Conservation (phyloP, 306 rosid species). For the Comarum palustre region DNA sequence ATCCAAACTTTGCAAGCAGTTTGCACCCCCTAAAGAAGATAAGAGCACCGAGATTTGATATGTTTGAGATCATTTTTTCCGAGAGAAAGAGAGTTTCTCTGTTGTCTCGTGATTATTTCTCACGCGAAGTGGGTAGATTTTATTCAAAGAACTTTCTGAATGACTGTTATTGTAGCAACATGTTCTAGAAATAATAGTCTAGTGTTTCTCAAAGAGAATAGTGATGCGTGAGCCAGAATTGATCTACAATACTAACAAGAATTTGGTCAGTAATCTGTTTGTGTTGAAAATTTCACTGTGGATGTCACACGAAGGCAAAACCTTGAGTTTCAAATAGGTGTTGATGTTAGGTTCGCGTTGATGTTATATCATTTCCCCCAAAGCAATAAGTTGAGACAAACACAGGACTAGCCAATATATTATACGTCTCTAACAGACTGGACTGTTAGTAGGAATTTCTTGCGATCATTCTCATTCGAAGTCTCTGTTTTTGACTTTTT, state of each 20-base stretch:
- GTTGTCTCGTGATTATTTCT: background rate
- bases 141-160: background rate
- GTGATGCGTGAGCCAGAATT: background rate
- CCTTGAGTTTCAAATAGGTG: background rate
- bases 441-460: too few species aligned
- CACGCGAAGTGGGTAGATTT: background rate
- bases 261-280: background rate
- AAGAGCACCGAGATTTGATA: constrained; percentile 48
- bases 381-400: too few species aligned
- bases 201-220: background rate
- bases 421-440: too few species aligned
- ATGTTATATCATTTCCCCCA: background rate
- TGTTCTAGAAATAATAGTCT: background rate
- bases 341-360: background rate
- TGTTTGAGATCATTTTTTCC: background rate
- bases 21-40: constrained; percentile 74
- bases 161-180: background rate
- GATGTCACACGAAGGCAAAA: background rate
- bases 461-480: too few species aligned
- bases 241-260: background rate
- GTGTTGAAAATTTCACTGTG: background rate
- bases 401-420: too few species aligned
- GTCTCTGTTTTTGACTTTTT: too few species aligned
- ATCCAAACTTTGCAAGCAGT: constrained; percentile 66
- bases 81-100: background rate